Conservation (phyloP, 371 early-diverging fungal genomes). For the Globomyces sp. region DNA sequence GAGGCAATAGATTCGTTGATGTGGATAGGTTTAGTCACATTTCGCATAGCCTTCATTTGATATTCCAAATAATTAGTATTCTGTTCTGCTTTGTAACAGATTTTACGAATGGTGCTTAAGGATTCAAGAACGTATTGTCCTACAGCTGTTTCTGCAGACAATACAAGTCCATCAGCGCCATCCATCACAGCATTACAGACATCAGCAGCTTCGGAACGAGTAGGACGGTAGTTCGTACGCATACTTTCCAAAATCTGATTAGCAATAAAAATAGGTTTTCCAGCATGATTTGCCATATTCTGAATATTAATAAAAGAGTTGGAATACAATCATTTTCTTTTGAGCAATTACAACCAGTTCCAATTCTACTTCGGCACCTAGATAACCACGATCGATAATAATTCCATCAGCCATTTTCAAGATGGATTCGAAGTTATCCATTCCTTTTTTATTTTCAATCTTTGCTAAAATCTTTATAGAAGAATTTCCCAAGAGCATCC, state of each 20-base stretch:
- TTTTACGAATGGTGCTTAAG: conserved; percentile 40
- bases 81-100: conserved; percentile 46
- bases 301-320: no score
- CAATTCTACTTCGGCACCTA: conserved; percentile 59
- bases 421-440: conserved; percentile 61
- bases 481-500: conserved; percentile 44
- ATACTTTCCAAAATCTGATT: conserved; percentile 69
- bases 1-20: conserved; percentile 93
- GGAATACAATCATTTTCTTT: conserved; percentile 44
- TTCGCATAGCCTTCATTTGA: conserved; percentile 59
- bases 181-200: conserved; percentile 63
- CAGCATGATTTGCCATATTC: conserved; percentile 40
- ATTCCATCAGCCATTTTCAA: conserved; percentile 59
- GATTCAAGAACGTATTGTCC: conserved; percentile 50
- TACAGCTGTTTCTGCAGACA: conserved; percentile 64
- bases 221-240: conserved; percentile 50
- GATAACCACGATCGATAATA: conserved; percentile 67
- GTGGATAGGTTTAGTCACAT: conserved; percentile 68
- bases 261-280: conserved; percentile 60
- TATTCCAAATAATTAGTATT: conserved; percentile 52
- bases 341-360: conserved; percentile 54
- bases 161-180: conserved; percentile 62
- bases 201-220: conserved; percentile 49
- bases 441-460: conserved; percentile 58
- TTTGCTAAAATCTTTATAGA: conserved; percentile 51